These are phyloP conservation scores for Umbelopsis sp. DNA, from an alignment of 371 early-diverging fungal species.

Conservation along the genomic window DNA sequence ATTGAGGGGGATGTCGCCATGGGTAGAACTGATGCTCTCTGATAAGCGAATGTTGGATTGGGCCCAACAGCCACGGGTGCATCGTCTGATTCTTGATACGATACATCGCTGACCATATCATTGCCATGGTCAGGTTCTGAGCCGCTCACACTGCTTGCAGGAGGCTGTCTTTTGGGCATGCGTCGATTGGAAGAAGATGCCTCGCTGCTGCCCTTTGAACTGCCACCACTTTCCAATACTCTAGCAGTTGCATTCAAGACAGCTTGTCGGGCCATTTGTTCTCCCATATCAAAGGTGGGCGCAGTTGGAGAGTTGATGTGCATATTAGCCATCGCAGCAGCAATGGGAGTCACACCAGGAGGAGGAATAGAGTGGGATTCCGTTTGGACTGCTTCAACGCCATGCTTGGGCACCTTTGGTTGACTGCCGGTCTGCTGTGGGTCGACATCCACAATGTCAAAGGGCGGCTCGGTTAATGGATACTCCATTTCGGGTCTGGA, in stretches of 20 bases:
- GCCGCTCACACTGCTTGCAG: constrained; percentile 6
- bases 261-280: constrained; percentile 12
- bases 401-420: background rate
- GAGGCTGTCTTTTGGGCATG: background rate
- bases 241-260: constrained; percentile 8
- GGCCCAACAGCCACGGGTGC: background rate
- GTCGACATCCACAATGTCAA: background rate
- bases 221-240: constrained; percentile 16
- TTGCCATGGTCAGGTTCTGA: background rate
- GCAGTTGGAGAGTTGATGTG: background rate
- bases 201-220: background rate
- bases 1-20: background rate
- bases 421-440: background rate
- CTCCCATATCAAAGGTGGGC: background rate
- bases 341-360: background rate
- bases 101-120: background rate
- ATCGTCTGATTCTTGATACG: constrained; percentile 10
- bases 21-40: background rate
- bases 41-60: background rate
- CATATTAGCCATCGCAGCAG: background rate
- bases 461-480: background rate
- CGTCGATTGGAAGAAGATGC: background rate
- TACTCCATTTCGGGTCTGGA: background rate
- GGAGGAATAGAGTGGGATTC: background rate
- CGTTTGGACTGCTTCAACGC: too few species aligned